These are phyloP conservation scores for Quercus mongolica DNA, from an alignment of 306 rosid genomes.

Conservation along the genomic window DNA sequence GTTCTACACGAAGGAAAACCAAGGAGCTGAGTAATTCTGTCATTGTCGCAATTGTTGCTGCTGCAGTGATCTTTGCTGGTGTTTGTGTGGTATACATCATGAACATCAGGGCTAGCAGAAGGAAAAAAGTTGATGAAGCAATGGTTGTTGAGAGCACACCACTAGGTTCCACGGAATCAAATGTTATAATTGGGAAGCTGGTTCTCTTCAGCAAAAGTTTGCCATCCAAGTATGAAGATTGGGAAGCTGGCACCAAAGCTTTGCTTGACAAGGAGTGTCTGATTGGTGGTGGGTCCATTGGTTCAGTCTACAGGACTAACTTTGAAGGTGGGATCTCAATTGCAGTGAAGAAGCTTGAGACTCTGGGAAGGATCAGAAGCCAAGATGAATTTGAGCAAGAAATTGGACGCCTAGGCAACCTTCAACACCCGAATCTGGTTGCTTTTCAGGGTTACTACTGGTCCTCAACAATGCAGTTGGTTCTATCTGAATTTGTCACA, in stretches of 20 bases:
- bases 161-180: constrained; percentile 72
- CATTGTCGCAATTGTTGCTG: constrained; percentile 91
- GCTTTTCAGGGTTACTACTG: constrained; percentile 91
- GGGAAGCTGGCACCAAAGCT: constrained; percentile 97
- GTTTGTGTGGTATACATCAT: constrained; percentile 82
- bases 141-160: constrained; percentile 86
- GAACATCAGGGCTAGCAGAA: constrained; percentile 61
- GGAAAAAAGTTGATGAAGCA: constrained; percentile 47
- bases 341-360: constrained; percentile 94
- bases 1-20: constrained; percentile 42
- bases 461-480: constrained; percentile 92
- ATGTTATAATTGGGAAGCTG: constrained; percentile 80
- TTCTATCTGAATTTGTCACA: constrained; percentile 80
- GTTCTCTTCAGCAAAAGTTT: constrained; percentile 95
- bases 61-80: constrained; percentile 78
- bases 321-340: constrained; percentile 87
- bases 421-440: constrained; percentile 74
- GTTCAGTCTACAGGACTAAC: constrained; percentile 78
- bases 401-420: constrained; percentile 76
- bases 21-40: constrained; percentile 67
- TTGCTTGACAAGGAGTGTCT: constrained; percentile 88
- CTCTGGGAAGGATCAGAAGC: constrained; percentile 83
- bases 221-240: constrained; percentile 96
- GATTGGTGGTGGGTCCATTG: constrained; percentile 89
- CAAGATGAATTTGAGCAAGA: constrained; percentile 96